Percentiles rank a stretch among this genome's conserved stretches.
These are phyloP conservation scores for Aspergillus persii DNA, from an alignment of 2,329 filamentous ascomycete species.

Conservation along the genomic window DNA sequence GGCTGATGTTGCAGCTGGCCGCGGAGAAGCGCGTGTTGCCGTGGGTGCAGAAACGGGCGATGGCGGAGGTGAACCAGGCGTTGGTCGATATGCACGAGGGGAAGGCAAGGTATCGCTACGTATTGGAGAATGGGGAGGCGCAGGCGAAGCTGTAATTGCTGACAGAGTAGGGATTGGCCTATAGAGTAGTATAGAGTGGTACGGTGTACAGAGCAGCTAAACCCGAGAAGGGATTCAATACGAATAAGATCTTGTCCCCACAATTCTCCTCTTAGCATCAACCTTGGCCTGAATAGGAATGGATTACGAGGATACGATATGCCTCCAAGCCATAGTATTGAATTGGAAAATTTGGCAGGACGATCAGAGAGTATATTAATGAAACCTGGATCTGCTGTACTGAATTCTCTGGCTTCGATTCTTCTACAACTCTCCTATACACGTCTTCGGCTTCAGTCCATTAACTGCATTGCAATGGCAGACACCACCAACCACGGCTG, in stretches of 20 bases:
- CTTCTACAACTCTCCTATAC: too few relatives aligned
- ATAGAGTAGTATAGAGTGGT: too few relatives aligned
- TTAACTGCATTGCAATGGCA: background rate
- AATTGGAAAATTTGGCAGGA: background rate
- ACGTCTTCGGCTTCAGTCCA: too few relatives aligned
- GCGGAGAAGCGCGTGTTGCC: constrained; percentile 42
- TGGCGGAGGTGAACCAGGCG: constrained; percentile 45
- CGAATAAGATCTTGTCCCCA: background rate
- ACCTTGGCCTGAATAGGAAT: background rate
- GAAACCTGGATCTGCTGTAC: too few relatives aligned
- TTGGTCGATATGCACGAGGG: constrained; percentile 46
- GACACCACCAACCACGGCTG: constrained; percentile 3
- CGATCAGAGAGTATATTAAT: too few relatives aligned
- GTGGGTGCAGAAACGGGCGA: constrained; percentile 43
- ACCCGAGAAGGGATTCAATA: background rate
- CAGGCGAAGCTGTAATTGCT: constrained; percentile 29
- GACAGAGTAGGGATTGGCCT: background rate
- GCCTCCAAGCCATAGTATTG: background rate
- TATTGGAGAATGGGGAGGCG: constrained; percentile 40
- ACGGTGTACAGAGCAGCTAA: background rate
- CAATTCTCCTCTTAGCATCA: background rate
- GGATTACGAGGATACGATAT: background rate
- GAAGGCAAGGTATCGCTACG: constrained; percentile 48
- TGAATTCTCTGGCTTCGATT: too few relatives aligned
- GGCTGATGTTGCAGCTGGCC: constrained; percentile 44